Evolutionary conservation across 2,329 filamentous ascomycete genomes (phyloP).

Genomic region (Fusarium bulbicola): DNA sequence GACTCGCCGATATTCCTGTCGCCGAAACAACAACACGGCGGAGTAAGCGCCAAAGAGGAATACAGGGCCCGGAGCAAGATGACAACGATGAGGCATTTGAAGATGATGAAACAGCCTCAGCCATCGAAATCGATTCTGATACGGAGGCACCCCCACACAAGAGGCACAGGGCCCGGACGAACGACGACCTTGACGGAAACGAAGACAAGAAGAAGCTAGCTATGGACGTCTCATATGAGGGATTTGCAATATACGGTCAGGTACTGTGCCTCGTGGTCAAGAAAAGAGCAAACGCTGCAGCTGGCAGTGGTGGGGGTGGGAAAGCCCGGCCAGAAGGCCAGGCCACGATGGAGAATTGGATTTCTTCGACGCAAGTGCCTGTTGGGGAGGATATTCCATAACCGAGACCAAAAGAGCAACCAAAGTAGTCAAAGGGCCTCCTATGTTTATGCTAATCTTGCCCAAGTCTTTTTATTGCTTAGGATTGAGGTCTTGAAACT

Average conservation of each 20-base stretch:
- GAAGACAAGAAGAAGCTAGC: conserved; percentile 92
- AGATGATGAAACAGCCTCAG: conserved; percentile 49
- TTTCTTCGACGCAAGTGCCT: conserved; percentile 77
- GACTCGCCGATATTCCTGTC: conserved; percentile 49
- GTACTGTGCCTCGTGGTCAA: conserved; percentile 90
- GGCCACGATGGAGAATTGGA: conserved; percentile 86
- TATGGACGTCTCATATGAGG: conserved; percentile 89
- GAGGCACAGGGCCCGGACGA: conserved; percentile 50
- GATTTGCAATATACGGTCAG: conserved; percentile 94
- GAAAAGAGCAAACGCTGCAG: conserved; percentile 60
- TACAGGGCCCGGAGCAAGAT: conserved; percentile 44
- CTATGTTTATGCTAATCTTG: background rate
- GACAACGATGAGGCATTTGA: conserved; percentile 43
- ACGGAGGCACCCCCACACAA: conserved; percentile 56
- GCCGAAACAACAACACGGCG: conserved; percentile 33
- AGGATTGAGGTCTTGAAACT: background rate
- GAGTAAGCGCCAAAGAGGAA: conserved; percentile 45
- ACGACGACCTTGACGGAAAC: conserved; percentile 46
- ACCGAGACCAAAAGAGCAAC: conserved; percentile 1
- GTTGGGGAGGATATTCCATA: conserved; percentile 48
- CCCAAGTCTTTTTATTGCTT: background rate
- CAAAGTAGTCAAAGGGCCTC: background rate
- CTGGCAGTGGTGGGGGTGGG: conserved; percentile 39
- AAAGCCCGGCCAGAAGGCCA: conserved; percentile 58
- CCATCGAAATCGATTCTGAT: conserved; percentile 52